phyloP scores from a whole-genome alignment of 176 grass and related monocot genomes.

The Cenchrus purpureus region DNA sequence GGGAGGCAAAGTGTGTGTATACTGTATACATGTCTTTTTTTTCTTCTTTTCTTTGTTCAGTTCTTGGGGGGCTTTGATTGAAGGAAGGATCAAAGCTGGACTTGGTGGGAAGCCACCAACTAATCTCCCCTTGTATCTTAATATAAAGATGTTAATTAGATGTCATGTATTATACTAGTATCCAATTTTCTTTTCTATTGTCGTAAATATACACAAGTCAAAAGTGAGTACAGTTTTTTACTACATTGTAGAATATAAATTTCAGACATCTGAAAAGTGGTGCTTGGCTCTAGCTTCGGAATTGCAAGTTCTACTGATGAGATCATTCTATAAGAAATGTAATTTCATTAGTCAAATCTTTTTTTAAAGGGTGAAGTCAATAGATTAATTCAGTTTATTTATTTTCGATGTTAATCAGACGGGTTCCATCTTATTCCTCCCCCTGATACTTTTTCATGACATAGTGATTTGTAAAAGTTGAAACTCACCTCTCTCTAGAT shows the following conservation, averaged over 20 bases:
- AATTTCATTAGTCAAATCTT: not conserved
- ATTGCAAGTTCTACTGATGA: not conserved
- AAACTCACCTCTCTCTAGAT: too few relatives aligned
- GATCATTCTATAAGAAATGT: not conserved
- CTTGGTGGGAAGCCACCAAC: conserved; percentile 60
- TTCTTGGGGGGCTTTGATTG: conserved; percentile 27
- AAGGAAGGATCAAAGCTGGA: conserved; percentile 34
- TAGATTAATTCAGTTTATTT: not conserved
- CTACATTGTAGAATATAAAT: not conserved
- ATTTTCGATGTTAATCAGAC: too few relatives aligned
- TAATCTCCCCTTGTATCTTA: not conserved
- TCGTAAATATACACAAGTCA: not conserved
- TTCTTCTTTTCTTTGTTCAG: conserved; percentile 3
- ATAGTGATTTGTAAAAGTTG: too few relatives aligned
- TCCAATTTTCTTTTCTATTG: not conserved
- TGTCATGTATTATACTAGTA: conserved; percentile 32
- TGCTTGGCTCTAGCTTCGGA: not conserved
- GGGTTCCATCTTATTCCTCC: too few relatives aligned
- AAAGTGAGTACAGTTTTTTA: not conserved
- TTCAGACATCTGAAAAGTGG: not conserved
- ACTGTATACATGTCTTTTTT: not conserved
- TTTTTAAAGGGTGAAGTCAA: not conserved
- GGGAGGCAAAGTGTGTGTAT: conserved; percentile 27
- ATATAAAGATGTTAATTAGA: conserved; percentile 6
- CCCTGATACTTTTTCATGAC: too few relatives aligned